These are phyloP conservation scores for Gamarada debralockiae DNA, from an alignment of 495 filamentous ascomycete species.

Conservation along the genomic window DNA sequence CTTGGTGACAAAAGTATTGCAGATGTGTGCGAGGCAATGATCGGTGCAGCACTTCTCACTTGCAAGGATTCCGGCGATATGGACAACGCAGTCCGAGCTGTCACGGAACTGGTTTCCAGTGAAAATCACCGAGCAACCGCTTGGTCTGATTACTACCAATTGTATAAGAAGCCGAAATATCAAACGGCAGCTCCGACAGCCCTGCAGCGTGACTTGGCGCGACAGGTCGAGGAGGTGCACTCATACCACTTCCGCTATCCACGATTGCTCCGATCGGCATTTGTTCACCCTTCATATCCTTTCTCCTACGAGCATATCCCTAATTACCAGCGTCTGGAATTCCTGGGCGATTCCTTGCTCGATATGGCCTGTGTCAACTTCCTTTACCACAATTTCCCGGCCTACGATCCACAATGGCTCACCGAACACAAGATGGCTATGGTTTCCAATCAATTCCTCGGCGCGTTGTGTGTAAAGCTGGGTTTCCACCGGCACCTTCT, in stretches of 20 bases:
- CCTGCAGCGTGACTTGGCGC: constrained; percentile 62
- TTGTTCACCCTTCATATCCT: constrained; percentile 82
- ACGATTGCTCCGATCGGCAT: constrained; percentile 74
- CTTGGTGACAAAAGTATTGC: constrained; percentile 90
- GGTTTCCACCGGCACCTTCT: constrained; percentile 73
- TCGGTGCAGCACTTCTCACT: constrained; percentile 80
- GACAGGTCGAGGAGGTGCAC: constrained; percentile 60
- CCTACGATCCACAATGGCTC: constrained; percentile 90
- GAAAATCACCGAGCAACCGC: constrained; percentile 59
- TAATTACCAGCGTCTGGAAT: constrained; percentile 89
- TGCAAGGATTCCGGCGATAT: constrained; percentile 53
- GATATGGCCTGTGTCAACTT: constrained; percentile 85
- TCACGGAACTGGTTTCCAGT: constrained; percentile 69
- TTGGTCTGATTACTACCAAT: constrained; percentile 68
- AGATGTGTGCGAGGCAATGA: constrained; percentile 95
- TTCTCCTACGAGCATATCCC: constrained; percentile 72
- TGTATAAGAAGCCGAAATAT: constrained; percentile 71
- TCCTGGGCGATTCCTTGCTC: constrained; percentile 84
- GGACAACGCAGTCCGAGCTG: constrained; percentile 79
- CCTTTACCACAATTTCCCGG: constrained; percentile 71
- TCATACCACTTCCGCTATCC: constrained; percentile 81
- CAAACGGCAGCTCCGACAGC: constrained; percentile 55
- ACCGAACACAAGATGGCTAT: constrained; percentile 99
- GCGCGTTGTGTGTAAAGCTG: constrained; percentile 71
- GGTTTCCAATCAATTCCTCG: constrained; percentile 95